Evolutionary conservation across 2,329 filamentous ascomycete species (phyloP).

Genomic region (Microdochium bolleyi): DNA sequence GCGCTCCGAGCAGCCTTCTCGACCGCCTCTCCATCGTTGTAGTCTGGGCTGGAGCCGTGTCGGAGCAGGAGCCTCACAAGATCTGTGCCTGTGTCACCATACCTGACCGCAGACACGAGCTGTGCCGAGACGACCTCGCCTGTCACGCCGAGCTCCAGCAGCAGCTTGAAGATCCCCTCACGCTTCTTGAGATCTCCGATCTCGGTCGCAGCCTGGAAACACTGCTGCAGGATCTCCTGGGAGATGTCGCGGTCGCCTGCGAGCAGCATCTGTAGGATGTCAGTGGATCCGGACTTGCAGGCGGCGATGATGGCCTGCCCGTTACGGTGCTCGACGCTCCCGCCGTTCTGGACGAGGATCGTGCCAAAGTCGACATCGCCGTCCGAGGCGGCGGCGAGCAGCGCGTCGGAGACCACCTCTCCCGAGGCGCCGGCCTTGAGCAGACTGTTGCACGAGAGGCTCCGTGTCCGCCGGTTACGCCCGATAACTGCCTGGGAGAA

Average conservation of each 20-base stretch:
- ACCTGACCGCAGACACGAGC: slow-evolving; percentile 43
- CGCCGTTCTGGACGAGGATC: slow-evolving; percentile 43
- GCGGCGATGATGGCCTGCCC: slow-evolving; percentile 48
- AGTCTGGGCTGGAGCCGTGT: slow-evolving; percentile 47
- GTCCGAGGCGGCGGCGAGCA: slow-evolving; percentile 42
- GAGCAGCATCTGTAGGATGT: slow-evolving; percentile 42
- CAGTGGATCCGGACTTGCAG: slow-evolving; percentile 39
- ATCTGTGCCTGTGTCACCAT: slow-evolving; percentile 37
- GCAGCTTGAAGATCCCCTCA: slow-evolving; percentile 38
- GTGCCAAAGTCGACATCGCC: slow-evolving; percentile 43
- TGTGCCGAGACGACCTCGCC: slow-evolving; percentile 45
- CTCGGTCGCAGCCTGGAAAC: slow-evolving; percentile 47
- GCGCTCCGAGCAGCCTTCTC: slow-evolving; percentile 45
- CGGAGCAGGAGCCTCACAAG: slow-evolving; percentile 41
- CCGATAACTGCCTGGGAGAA: slow-evolving; percentile 35
- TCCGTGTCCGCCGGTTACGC: slow-evolving; percentile 28
- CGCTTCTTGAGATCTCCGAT: slow-evolving; percentile 40
- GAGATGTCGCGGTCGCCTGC: slow-evolving; percentile 28
- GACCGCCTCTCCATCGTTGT: slow-evolving; percentile 45
- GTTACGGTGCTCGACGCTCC: slow-evolving; percentile 39
- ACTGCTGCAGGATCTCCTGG: slow-evolving; percentile 35
- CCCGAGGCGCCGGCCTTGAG: slow-evolving; percentile 36
- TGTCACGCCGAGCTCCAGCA: slow-evolving; percentile 40
- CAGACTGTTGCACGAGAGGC: slow-evolving; percentile 35
- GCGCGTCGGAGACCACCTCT: slow-evolving; percentile 36